Evolutionary conservation across 495 filamentous ascomycete species (phyloP), one percentile per base, ranked within the genome.

Genomic region (Aspergillus affinis): DNA sequence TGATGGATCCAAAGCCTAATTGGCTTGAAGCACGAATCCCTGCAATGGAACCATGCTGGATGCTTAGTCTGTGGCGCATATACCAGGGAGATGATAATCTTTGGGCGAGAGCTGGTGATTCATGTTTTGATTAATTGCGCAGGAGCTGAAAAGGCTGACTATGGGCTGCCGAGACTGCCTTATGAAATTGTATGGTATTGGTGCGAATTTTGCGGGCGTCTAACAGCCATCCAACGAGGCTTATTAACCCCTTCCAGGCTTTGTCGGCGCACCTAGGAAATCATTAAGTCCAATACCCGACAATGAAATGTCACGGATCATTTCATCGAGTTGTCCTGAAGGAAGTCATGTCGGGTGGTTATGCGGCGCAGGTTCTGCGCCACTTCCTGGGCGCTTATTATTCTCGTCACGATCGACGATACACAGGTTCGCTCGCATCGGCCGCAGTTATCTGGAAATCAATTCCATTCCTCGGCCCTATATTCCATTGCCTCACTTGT

Each of bases 361-460:
- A 26, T 20, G 54, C 54, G 54, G 54, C 54, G 54, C 48, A 57
- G 54, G 44, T 30, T 45, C 54, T 57, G 54, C 48, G 54, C 54
- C 54, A 57, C 54, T 26, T 20, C 17, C 54, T 57, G 17, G 41
- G 53, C 54, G 45, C 54, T 29, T 18, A 48, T 2, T 10, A 27
- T 12, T 29, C 30, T 53, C 41, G 29, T 36, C n/a, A 36, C 10
- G 4, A 32, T 52, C 13, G 50, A 18, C 50, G 13, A 49, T 49
- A 10, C 36, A 10, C 36, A 8, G 36, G 3, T 17, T 2, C 12
- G 9, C 36, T 41, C 10, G 36, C 13, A 15, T 41, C 36, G 2
- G 36, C 36, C 36, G 36, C 36, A 41, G 13, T 4, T 41, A 13
- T 41, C 36, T 41, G 36, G 36, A 41, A 41, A 12, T 41, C 3